Evolutionary conservation across 176 grass and related monocot species (phyloP).

Genomic region (Melocanna baccifera): DNA sequence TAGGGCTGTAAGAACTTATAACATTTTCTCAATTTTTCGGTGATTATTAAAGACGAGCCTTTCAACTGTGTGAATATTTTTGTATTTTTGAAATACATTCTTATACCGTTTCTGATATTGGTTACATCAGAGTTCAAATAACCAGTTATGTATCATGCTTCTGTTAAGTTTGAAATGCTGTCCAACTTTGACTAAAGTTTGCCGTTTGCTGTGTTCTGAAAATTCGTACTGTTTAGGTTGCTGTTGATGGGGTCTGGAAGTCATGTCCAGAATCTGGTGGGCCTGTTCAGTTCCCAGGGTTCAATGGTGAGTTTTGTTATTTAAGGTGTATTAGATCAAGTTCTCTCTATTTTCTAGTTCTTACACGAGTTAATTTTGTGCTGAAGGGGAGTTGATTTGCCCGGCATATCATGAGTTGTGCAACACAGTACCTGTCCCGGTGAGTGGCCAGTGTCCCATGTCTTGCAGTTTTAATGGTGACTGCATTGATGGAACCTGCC

Average conservation of each 20-base stretch:
- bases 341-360: slow-evolving; percentile 4
- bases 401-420: slow-evolving; percentile 91
- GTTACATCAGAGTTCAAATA: background rate
- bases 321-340: slow-evolving; percentile 8
- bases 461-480: slow-evolving; percentile 86
- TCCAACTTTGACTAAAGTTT: background rate
- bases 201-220: background rate
- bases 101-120: background rate
- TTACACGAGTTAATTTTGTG: slow-evolving; percentile 29
- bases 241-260: slow-evolving; percentile 98
- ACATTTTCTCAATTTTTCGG: background rate
- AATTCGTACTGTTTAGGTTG: slow-evolving; percentile 55
- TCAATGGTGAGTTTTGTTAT: slow-evolving; percentile 64
- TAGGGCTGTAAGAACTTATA: background rate
- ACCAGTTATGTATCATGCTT: background rate
- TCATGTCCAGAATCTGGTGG: slow-evolving; percentile 77
- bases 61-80: background rate
- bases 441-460: slow-evolving; percentile 69
- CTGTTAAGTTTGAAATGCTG: background rate
- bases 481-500: slow-evolving; percentile 86
- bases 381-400: slow-evolving; percentile 95
- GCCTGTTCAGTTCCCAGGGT: slow-evolving; percentile 91
- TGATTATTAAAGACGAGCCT: background rate
- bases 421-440: slow-evolving; percentile 33
- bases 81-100: background rate